These are phyloP conservation scores for Diaporthe ilicicola DNA, from an alignment of 2,329 filamentous ascomycete genomes.

Conservation along the genomic window DNA sequence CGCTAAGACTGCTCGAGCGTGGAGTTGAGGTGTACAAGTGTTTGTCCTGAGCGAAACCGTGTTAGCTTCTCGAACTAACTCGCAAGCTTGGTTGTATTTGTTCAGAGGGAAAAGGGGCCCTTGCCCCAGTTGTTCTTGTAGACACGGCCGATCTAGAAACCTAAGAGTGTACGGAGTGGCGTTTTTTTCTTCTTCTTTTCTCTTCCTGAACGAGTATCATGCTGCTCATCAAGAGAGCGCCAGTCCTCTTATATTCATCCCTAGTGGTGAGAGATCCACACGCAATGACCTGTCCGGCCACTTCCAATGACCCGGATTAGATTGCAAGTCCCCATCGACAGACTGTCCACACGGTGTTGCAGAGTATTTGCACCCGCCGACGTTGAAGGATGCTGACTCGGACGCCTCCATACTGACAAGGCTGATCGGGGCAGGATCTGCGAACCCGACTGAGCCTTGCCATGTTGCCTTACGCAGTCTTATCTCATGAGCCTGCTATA, in stretches of 20 bases:
- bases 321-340: neutral
- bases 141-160: neutral
- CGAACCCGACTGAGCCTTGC: neutral
- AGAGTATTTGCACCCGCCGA: neutral
- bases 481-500: neutral
- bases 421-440: constrained; percentile 1
- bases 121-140: neutral
- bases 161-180: neutral
- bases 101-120: neutral
- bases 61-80: neutral
- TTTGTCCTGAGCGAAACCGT: neutral
- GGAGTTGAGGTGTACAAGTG: neutral
- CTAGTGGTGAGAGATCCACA: neutral
- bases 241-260: neutral
- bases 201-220: too few relatives aligned
- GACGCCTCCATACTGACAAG: neutral
- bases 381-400: neutral
- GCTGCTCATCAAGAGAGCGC: too few relatives aligned
- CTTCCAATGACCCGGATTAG: neutral
- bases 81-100: neutral
- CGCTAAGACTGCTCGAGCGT: too few relatives aligned
- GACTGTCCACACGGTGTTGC: neutral
- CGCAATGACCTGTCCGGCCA: neutral
- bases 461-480: neutral
- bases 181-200: too few relatives aligned